Percentiles rank a stretch among this genome's conserved stretches.
These are phyloP conservation scores for Camptophora hylomeconis DNA, from an alignment of 2,329 filamentous ascomycete genomes.

Conservation along the genomic window DNA sequence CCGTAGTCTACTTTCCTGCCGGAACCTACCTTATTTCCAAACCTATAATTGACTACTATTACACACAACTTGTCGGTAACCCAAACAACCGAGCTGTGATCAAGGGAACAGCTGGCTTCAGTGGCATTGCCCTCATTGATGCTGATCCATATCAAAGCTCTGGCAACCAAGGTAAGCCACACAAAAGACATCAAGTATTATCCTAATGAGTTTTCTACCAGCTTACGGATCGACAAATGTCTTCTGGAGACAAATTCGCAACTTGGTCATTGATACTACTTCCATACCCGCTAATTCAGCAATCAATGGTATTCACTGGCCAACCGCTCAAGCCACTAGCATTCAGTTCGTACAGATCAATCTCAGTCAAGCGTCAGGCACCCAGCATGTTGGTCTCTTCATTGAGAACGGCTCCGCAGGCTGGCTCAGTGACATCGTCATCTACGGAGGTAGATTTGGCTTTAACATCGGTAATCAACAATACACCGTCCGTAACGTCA, in stretches of 20 bases:
- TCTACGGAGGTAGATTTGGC: constrained; percentile 48
- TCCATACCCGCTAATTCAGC: constrained; percentile 21
- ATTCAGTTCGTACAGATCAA: constrained; percentile 50
- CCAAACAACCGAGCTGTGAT: constrained; percentile 43
- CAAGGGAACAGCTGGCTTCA: constrained; percentile 40
- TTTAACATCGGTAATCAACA: constrained; percentile 52
- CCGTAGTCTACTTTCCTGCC: constrained; percentile 44
- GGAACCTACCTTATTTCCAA: constrained; percentile 37
- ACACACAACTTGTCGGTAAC: constrained; percentile 49
- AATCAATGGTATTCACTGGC: constrained; percentile 37
- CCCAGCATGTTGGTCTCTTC: constrained; percentile 44
- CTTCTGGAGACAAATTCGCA: constrained; percentile 53
- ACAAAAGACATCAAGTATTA: too few relatives aligned
- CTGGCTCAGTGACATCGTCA: constrained; percentile 44
- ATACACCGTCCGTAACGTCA: constrained; percentile 44
- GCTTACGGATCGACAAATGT: constrained; percentile 41
- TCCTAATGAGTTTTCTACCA: constrained; percentile 2
- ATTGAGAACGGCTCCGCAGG: constrained; percentile 44
- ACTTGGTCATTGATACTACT: constrained; percentile 49
- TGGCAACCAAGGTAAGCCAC: constrained; percentile 26
- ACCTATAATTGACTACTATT: constrained; percentile 48
- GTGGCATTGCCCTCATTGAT: constrained; percentile 45
- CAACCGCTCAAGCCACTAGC: constrained; percentile 42
- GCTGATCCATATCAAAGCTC: constrained; percentile 37
- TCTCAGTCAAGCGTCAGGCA: constrained; percentile 34